phyloP scores from a whole-genome alignment of 768 basidiomycete species.

The Leccinum broughii region DNA sequence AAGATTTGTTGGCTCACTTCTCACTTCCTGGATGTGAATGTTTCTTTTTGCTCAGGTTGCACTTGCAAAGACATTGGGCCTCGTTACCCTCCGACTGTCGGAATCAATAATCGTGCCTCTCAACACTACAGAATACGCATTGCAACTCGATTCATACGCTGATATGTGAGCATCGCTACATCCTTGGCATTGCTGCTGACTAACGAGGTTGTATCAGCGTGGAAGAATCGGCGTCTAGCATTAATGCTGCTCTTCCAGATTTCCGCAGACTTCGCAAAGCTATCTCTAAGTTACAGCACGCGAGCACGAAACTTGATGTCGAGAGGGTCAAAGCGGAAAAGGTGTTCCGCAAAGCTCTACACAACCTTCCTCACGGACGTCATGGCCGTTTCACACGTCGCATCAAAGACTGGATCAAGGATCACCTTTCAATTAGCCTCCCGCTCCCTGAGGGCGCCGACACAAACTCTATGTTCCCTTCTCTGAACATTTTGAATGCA shows the following conservation, averaged over 20 bases:
- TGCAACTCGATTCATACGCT: constrained; percentile 61
- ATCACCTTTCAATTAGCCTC: constrained; percentile 9
- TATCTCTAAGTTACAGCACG: constrained; percentile 47
- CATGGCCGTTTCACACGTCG: background rate
- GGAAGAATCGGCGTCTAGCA: constrained; percentile 40
- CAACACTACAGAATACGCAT: constrained; percentile 74
- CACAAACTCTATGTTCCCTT: constrained; percentile 3
- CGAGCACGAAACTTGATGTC: constrained; percentile 55
- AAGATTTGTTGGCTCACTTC: constrained; percentile 20
- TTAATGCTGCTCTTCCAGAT: constrained; percentile 20
- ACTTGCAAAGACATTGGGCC: constrained; percentile 63
- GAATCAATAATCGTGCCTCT: constrained; percentile 67
- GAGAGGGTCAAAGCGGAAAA: constrained; percentile 60
- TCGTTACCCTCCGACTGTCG: constrained; percentile 56
- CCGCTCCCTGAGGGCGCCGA: background rate
- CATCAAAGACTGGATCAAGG: constrained; percentile 31
- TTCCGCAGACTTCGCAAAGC: constrained; percentile 47
- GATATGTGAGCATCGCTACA: constrained; percentile 46
- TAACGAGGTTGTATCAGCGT: constrained; percentile 43
- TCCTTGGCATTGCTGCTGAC: constrained; percentile 26
- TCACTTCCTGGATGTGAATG: constrained; percentile 1
- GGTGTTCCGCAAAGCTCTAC: constrained; percentile 48
- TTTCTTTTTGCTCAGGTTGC: constrained; percentile 46
- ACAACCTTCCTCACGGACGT: constrained; percentile 16
- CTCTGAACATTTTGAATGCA: background rate